These are phyloP conservation scores for Wallacemonas sp. DNA, from an alignment of 208 protist species.

Conservation along the genomic window DNA sequence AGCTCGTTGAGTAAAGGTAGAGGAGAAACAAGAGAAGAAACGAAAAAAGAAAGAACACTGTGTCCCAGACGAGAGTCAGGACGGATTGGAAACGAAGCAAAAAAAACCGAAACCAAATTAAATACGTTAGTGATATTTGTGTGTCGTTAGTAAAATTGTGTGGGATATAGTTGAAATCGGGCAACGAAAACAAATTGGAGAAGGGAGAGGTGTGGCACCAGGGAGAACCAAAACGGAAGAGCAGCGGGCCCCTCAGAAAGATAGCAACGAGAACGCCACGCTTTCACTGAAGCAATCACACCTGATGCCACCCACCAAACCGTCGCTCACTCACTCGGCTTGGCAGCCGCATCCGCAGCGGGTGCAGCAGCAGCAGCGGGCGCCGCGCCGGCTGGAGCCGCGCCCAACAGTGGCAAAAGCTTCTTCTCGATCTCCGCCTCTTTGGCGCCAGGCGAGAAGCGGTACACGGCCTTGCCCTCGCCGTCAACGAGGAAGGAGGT, in stretches of 20 bases:
- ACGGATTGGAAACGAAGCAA: neutral
- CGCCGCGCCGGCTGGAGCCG: neutral
- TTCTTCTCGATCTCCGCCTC: slow-evolving; percentile 61
- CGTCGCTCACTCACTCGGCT: too few species aligned
- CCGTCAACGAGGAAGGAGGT: slow-evolving; percentile 89
- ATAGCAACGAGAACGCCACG: too few species aligned
- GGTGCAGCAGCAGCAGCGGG: neutral
- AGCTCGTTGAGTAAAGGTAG: neutral
- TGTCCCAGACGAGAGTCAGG: neutral
- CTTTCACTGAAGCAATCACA: too few species aligned
- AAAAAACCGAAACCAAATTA: slow-evolving; percentile 19
- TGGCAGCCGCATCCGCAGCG: neutral
- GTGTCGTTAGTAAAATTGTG: too few species aligned
- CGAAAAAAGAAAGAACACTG: slow-evolving; percentile 1
- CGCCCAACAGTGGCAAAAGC: slow-evolving; percentile 52
- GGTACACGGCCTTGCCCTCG: slow-evolving; percentile 60
- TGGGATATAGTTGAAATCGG: too few species aligned
- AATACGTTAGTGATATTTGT: slow-evolving; percentile 1
- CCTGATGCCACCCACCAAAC: too few species aligned
- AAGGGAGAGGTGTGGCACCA: too few species aligned
- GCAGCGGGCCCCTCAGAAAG: too few species aligned
- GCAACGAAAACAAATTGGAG: too few species aligned
- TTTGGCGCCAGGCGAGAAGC: slow-evolving; percentile 70
- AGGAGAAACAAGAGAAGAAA: slow-evolving; percentile 15
- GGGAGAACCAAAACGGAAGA: too few species aligned